A percentile compares a stretch with the other conserved stretches of the same genome.
Conservation (phyloP, 2,329 filamentous ascomycete genomes). For the Aureobasidium pullulans region DNA sequence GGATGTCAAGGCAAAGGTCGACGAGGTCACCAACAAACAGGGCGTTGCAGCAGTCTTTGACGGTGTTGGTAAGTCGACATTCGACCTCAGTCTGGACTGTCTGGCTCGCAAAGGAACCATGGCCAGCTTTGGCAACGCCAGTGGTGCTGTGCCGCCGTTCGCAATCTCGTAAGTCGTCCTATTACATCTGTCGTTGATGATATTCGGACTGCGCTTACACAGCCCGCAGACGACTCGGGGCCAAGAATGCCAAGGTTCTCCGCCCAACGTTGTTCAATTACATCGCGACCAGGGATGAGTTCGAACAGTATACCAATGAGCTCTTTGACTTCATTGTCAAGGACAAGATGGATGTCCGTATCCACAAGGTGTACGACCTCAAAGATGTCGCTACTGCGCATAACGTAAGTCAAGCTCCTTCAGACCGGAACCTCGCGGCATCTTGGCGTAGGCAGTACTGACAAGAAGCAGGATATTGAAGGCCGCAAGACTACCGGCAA, state of each 20-base stretch:
- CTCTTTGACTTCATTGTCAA: slow-evolving; percentile 65
- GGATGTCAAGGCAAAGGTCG: slow-evolving; percentile 51
- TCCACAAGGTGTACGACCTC: slow-evolving; percentile 72
- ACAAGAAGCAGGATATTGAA: slow-evolving; percentile 57
- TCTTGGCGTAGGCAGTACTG: background rate
- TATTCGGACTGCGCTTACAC: background rate
- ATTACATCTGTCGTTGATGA: slow-evolving; percentile 14
- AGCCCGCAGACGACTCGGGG: slow-evolving; percentile 44
- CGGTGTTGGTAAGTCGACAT: slow-evolving; percentile 77
- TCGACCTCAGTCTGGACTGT: slow-evolving; percentile 67
- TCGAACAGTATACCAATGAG: slow-evolving; percentile 61
- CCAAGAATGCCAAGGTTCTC: slow-evolving; percentile 71
- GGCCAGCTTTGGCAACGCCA: slow-evolving; percentile 74
- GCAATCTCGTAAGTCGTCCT: slow-evolving; percentile 50
- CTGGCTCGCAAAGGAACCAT: slow-evolving; percentile 71
- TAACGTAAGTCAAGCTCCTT: slow-evolving; percentile 29
- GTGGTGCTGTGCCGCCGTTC: slow-evolving; percentile 68
- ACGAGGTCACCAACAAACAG: slow-evolving; percentile 61
- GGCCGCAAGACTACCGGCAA: slow-evolving; percentile 79
- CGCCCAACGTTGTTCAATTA: slow-evolving; percentile 70
- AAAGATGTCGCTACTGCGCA: slow-evolving; percentile 67
- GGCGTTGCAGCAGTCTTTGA: slow-evolving; percentile 78
- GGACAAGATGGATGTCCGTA: slow-evolving; percentile 61
- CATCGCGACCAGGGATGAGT: slow-evolving; percentile 60
- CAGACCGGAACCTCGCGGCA: slow-evolving; percentile 1